A percentile compares a stretch with the other conserved stretches of the same genome.
Conservation (phyloP, 768 basidiomycete genomes). For the Leccinum subtestaceum region DNA sequence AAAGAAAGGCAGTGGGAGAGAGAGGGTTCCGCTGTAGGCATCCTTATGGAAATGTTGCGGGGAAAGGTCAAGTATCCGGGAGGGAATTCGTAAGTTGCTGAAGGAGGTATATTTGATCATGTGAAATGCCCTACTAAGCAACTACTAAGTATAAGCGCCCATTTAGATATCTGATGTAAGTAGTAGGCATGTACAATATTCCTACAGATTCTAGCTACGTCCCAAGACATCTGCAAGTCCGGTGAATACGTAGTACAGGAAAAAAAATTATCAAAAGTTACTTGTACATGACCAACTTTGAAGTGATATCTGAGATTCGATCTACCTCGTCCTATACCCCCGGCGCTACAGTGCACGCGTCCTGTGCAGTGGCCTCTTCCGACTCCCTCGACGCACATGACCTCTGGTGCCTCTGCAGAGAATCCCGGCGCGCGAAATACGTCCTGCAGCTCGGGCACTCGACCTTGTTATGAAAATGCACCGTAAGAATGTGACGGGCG, state of each 20-base stretch:
- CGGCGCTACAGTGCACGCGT: not conserved
- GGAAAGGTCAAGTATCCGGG: constrained; percentile 26
- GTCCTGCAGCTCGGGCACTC: constrained; percentile 16
- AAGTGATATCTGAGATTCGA: no score
- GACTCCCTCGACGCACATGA: constrained; percentile 2
- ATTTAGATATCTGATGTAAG: not conserved
- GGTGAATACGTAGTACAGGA: no score
- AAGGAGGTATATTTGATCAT: not conserved
- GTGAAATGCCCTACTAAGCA: not conserved
- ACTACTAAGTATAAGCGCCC: not conserved
- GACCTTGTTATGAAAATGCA: constrained; percentile 24
- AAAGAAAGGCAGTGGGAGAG: constrained; percentile 20
- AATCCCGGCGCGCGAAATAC: constrained; percentile 25
- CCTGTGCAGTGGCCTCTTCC: not conserved
- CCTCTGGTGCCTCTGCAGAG: constrained; percentile 23
- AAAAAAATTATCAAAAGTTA: no score
- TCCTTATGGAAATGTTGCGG: constrained; percentile 32
- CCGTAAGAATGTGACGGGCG: constrained; percentile 21
- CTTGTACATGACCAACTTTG: no score
- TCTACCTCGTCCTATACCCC: not conserved
- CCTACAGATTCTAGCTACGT: not conserved
- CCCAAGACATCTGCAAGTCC: no score
- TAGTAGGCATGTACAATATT: not conserved
- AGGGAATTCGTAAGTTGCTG: constrained; percentile 8
- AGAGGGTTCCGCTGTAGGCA: constrained; percentile 29